A percentile compares a stretch with the other conserved stretches of the same genome.
Conservation (phyloP, 2,329 filamentous ascomycete genomes). For the Ophiocordyceps camponoti-saundersi region DNA sequence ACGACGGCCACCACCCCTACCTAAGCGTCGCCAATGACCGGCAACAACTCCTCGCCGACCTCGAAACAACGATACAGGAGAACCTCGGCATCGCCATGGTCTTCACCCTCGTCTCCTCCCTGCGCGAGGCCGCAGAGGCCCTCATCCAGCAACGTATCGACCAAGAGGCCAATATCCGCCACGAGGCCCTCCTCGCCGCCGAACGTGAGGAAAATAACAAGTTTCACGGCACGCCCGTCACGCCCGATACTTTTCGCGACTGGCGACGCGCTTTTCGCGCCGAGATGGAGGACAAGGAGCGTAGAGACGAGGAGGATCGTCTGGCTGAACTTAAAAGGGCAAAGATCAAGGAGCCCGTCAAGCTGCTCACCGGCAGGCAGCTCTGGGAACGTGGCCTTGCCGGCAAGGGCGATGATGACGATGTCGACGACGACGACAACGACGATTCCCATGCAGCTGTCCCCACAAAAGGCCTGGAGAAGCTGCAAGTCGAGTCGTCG, state of each 20-base stretch:
- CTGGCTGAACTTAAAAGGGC: conserved; percentile 70
- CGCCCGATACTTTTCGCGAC: conserved; percentile 63
- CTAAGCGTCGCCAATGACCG: conserved; percentile 75
- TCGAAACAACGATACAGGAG: conserved; percentile 68
- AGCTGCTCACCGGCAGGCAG: conserved; percentile 50
- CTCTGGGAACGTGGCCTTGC: conserved; percentile 63
- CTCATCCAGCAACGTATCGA: conserved; percentile 60
- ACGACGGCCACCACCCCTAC: conserved; percentile 44
- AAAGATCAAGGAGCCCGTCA: conserved; percentile 56
- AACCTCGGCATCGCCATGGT: conserved; percentile 97
- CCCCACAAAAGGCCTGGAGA: conserved; percentile 44
- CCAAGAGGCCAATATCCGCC: conserved; percentile 38
- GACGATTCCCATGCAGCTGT: conserved; percentile 45
- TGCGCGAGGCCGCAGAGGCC: conserved; percentile 84
- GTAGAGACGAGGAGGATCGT: conserved; percentile 56
- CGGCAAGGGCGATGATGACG: conserved; percentile 48
- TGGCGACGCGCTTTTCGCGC: conserved; percentile 66
- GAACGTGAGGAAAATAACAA: conserved; percentile 93
- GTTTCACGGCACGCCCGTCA: conserved; percentile 84
- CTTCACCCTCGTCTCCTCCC: conserved; percentile 70
- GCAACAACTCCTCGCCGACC: conserved; percentile 48
- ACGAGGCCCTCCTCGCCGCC: conserved; percentile 36
- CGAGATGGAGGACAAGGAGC: conserved; percentile 64
- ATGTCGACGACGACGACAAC: conserved; percentile 48
- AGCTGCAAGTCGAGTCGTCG: conserved; percentile 49